Evolutionary conservation across 495 filamentous ascomycete genomes (phyloP), one percentile per base, ranked within the genome.

Genomic region (Annulohypoxylon moriforme): DNA sequence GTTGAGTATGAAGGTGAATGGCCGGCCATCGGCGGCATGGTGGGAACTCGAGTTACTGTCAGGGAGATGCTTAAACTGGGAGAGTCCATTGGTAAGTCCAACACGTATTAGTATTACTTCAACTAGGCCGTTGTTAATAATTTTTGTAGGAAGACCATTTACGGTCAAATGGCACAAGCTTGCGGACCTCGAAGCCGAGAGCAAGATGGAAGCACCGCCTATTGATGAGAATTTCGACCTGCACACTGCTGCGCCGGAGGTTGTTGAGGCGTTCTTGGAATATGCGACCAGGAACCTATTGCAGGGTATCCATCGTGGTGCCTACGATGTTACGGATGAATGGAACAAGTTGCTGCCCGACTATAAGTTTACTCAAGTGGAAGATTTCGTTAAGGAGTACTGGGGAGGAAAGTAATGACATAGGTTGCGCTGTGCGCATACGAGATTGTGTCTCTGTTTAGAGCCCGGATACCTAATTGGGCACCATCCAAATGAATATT

Each of bases 1-100:
- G 71, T 88, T 33, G 86, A 88, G 0, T 86, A 79, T 56, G 76
- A 83, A 22, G 85, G 85, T 18, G 80, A 84, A 73, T 90, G 88
- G 88, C 88, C 87, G 5, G 69, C 77, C 14, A 53, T 83, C 24
- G 82, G 87, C 4, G 87, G 87, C 4, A 84, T 89, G 47, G 47
- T 61, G 18, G 88, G 87, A 10, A 80, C 74, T 22, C 69, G 64
- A 14, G 11, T 86, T 14, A 75, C 82, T 0, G 40, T 85, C 4
- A 56, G 56, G 6, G 46, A 87, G 55, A 5, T 88, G 31, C 49
- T 89, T 14, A 57, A 62, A 4, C 42, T 88, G 0, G 86, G 79
- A 1, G 84, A 86, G 76, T 81, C 77, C 70, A 60, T 88, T 59
- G 86, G 85, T 86, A 58, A 50, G 78, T 75, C 42, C 60, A 16